Evolutionary conservation across 352 stramenopile species (phyloP).

Genomic region (Globisporangium sylvaticum): DNA sequence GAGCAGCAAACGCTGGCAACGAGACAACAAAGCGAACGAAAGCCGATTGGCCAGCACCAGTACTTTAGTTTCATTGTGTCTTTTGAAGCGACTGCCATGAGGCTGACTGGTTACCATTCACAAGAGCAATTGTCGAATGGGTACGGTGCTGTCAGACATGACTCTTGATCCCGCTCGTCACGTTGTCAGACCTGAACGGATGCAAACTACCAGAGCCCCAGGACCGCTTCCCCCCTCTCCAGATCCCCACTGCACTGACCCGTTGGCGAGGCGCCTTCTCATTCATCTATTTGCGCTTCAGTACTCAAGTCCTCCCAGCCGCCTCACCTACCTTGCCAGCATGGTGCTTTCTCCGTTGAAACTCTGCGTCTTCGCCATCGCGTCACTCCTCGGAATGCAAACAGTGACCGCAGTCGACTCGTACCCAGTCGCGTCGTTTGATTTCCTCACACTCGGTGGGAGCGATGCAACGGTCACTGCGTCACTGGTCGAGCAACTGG

Average conservation of each 20-base stretch:
- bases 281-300: not conserved
- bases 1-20: not conserved
- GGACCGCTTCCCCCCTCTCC: not conserved
- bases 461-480: not conserved
- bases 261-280: not conserved
- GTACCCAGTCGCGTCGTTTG: not conserved
- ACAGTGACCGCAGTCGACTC: not conserved
- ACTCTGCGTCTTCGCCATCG: not conserved
- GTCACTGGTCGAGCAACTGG: conserved; percentile 14
- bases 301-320: not conserved
- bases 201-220: not conserved
- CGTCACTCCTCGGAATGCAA: not conserved
- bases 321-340: not conserved
- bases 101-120: not conserved
- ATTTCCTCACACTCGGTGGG: not conserved
- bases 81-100: not conserved
- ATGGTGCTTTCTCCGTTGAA: not conserved
- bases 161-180: not conserved
- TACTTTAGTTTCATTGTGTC: not conserved
- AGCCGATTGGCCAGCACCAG: not conserved
- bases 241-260: not conserved
- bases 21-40: not conserved
- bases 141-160: not conserved
- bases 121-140: conserved; percentile 1
- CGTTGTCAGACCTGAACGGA: not conserved